These are phyloP conservation scores for Danielozyma ontarioensis DNA, from an alignment of 805 yeast genomes.

Conservation along the genomic window DNA sequence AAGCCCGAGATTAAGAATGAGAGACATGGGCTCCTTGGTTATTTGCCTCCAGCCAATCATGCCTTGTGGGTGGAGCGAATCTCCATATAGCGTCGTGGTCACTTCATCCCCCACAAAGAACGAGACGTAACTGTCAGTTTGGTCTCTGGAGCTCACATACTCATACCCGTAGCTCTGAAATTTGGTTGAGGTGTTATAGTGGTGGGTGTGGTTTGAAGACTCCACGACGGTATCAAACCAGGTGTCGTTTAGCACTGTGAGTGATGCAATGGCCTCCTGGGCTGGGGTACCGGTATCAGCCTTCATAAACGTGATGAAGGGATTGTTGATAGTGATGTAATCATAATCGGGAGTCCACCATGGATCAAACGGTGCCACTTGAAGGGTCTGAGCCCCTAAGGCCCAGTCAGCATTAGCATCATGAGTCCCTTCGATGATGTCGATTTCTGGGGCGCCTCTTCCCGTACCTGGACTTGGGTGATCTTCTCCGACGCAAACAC, in stretches of 20 bases:
- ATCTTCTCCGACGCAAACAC: slow-evolving; percentile 78
- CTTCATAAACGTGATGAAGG: slow-evolving; percentile 71
- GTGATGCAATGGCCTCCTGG: slow-evolving; percentile 89
- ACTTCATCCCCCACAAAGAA: slow-evolving; percentile 86
- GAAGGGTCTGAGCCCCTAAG: slow-evolving; percentile 86
- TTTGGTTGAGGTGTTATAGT: no score
- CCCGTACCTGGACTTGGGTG: slow-evolving; percentile 88
- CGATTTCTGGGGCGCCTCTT: slow-evolving; percentile 95
- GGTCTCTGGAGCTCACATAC: slow-evolving; percentile 57
- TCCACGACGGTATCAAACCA: slow-evolving; percentile 75
- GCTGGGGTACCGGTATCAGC: slow-evolving; percentile 87
- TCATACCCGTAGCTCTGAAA: slow-evolving; percentile 79
- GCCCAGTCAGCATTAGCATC: slow-evolving; percentile 50
- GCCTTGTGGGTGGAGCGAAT: slow-evolving; percentile 84
- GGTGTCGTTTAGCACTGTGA: slow-evolving; percentile 66
- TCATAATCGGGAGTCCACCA: slow-evolving; percentile 92
- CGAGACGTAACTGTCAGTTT: slow-evolving; percentile 62
- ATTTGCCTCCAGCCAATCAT: slow-evolving; percentile 79
- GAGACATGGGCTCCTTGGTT: slow-evolving; percentile 89
- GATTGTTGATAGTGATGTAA: slow-evolving; percentile 68
- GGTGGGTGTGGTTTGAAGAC: no score
- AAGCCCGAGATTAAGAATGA: slow-evolving; percentile 81
- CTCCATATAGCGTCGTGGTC: slow-evolving; percentile 66
- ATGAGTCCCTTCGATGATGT: slow-evolving; percentile 80
- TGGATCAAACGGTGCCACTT: slow-evolving; percentile 91